phyloP scores from a whole-genome alignment of 2,329 filamentous ascomycete genomes.

The Graphiopsis chlorocephala region DNA sequence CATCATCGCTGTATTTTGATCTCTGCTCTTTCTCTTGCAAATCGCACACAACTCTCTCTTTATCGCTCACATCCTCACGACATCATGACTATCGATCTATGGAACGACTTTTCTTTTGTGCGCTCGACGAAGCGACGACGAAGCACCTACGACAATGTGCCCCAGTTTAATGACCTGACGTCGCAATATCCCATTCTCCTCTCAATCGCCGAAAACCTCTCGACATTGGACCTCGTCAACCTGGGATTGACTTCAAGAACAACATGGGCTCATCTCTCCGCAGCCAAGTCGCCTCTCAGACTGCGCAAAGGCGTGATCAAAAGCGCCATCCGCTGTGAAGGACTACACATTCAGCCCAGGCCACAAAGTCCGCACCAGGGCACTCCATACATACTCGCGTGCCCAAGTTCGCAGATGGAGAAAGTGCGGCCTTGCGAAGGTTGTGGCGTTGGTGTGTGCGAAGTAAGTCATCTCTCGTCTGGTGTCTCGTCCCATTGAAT shows the following conservation, averaged over 20 bases:
- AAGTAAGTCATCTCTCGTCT: neutral
- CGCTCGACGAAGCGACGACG: slow-evolving; percentile 3
- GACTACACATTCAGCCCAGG: slow-evolving; percentile 11
- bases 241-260: slow-evolving; percentile 12
- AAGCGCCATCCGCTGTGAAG: neutral
- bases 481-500: neutral
- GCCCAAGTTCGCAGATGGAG: slow-evolving; percentile 7
- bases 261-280: slow-evolving; percentile 1
- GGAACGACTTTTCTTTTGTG: slow-evolving; percentile 7
- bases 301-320: slow-evolving; percentile 2
- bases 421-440: slow-evolving; percentile 8
- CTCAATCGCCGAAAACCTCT: slow-evolving; percentile 9
- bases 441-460: slow-evolving; percentile 14
- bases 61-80: neutral
- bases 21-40: neutral
- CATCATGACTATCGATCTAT: slow-evolving; percentile 12
- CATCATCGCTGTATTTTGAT: slow-evolving; percentile 3
- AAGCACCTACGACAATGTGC: slow-evolving; percentile 1
- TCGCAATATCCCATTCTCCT: slow-evolving; percentile 14
- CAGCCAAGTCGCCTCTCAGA: neutral
- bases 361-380: slow-evolving; percentile 14
- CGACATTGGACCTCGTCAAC: slow-evolving; percentile 9
- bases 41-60: neutral
- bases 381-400: slow-evolving; percentile 9
- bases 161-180: slow-evolving; percentile 10